These are phyloP conservation scores for Pleurotus tuber-regium DNA, from an alignment of 768 basidiomycete species.

Conservation along the genomic window DNA sequence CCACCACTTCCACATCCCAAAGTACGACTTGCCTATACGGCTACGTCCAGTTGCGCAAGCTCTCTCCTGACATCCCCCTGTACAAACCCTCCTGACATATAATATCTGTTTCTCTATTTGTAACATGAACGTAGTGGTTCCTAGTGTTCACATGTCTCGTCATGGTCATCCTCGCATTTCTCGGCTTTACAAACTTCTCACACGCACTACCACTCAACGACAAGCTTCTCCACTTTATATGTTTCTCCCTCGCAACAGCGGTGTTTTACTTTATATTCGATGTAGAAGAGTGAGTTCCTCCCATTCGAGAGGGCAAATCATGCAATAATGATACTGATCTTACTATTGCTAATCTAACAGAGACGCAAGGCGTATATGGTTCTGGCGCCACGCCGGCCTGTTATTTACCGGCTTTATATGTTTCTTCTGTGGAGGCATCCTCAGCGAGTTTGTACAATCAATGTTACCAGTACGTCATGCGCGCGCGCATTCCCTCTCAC, in stretches of 20 bases:
- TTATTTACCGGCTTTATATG: slow-evolving; percentile 70
- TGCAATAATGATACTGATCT: neutral
- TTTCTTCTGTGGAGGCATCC: slow-evolving; percentile 75
- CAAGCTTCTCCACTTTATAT: slow-evolving; percentile 78
- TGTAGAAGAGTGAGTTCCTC: slow-evolving; percentile 71
- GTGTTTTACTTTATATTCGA: slow-evolving; percentile 89
- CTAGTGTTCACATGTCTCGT: slow-evolving; percentile 64
- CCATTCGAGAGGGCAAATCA: neutral
- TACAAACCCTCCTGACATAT: neutral
- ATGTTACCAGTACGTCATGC: slow-evolving; percentile 57
- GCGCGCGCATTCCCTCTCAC: slow-evolving; percentile 32
- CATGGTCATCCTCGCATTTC: slow-evolving; percentile 67
- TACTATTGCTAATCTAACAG: slow-evolving; percentile 40
- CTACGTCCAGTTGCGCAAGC: slow-evolving; percentile 57
- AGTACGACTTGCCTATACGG: slow-evolving; percentile 68
- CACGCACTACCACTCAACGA: slow-evolving; percentile 68
- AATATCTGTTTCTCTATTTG: slow-evolving; percentile 4
- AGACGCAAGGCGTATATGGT: slow-evolving; percentile 80
- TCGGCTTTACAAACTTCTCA: slow-evolving; percentile 75
- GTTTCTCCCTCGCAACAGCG: slow-evolving; percentile 70
- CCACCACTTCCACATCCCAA: slow-evolving; percentile 56
- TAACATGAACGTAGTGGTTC: slow-evolving; percentile 70
- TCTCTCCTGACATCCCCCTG: slow-evolving; percentile 13
- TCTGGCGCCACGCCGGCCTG: slow-evolving; percentile 73
- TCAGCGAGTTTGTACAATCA: slow-evolving; percentile 82